A percentile compares a stretch with the other conserved stretches of the same genome.
Evolutionary conservation across 306 rosid species (phyloP).

Genomic region (Malus sieversii): DNA sequence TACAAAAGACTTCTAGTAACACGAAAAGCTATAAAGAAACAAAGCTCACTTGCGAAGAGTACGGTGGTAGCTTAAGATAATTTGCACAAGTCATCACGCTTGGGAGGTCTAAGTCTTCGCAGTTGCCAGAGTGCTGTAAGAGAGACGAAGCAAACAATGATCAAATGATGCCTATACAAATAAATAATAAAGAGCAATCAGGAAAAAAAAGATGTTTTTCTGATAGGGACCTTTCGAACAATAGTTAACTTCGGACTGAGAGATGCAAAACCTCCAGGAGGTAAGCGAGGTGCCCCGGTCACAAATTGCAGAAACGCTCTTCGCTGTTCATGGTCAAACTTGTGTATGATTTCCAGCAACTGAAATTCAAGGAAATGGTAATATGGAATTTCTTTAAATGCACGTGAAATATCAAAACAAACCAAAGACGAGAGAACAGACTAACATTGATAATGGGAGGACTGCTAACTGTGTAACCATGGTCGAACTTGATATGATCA

Average conservation of each 20-base stretch:
- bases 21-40: constrained; percentile 7
- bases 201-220: not conserved
- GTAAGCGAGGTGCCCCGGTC: constrained; percentile 95
- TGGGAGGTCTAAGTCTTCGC: constrained; percentile 71
- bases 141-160: constrained; percentile 6
- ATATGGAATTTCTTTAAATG: not conserved
- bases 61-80: constrained; percentile 93
- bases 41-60: constrained; percentile 67
- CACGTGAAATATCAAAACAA: not conserved
- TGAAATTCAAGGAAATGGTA: constrained; percentile 23
- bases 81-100: constrained; percentile 99
- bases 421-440: not conserved
- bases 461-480: constrained; percentile 96
- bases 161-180: not conserved
- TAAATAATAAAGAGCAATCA: not conserved
- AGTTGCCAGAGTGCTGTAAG: constrained; percentile 67
- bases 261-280: constrained; percentile 95
- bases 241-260: constrained; percentile 92
- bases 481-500: constrained; percentile 89
- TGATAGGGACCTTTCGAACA: constrained; percentile 65
- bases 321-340: constrained; percentile 54
- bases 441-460: constrained; percentile 76
- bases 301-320: constrained; percentile 95
- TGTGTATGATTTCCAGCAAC: constrained; percentile 79
- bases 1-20: not conserved